phyloP scores from a whole-genome alignment of 495 filamentous ascomycete species.

The Xeromyces bisporus region DNA sequence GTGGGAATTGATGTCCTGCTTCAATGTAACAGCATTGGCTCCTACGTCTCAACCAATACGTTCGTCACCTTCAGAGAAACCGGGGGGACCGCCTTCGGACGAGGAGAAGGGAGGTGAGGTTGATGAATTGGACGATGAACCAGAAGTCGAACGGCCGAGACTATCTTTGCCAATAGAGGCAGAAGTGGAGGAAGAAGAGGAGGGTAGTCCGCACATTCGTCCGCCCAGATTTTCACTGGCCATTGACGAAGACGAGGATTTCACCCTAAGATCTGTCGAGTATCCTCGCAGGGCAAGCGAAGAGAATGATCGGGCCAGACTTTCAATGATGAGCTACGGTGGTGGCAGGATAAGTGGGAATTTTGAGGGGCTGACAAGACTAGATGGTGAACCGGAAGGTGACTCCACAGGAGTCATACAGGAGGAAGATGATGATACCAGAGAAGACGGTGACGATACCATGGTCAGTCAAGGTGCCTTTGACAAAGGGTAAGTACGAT shows the following conservation, averaged over 20 bases:
- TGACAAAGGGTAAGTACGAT: conserved; percentile 23
- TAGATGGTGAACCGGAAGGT: conserved; percentile 34
- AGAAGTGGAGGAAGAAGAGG: conserved; percentile 31
- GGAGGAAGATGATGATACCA: conserved; percentile 22
- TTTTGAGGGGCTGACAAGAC: conserved; percentile 30
- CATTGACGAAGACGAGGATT: conserved; percentile 52
- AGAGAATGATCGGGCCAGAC: conserved; percentile 29
- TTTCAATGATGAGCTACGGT: conserved; percentile 39
- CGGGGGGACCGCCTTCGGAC: conserved; percentile 5
- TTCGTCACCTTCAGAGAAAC: conserved; percentile 36
- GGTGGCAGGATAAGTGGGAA: conserved; percentile 47
- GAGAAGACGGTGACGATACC: conserved; percentile 16
- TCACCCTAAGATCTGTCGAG: conserved; percentile 53
- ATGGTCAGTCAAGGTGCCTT: conserved; percentile 21
- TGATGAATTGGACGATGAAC: conserved; percentile 48
- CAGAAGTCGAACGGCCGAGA: conserved; percentile 43
- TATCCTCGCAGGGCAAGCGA: conserved; percentile 42
- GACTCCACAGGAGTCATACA: conserved; percentile 26
- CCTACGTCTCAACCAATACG: conserved; percentile 37
- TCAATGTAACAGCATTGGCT: conserved; percentile 36
- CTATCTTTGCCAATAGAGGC: conserved; percentile 55
- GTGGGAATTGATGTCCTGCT: too few relatives aligned
- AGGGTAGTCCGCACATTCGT: conserved; percentile 34
- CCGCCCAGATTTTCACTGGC: conserved; percentile 45
- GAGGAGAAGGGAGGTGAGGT: conserved; percentile 22